These are phyloP conservation scores for Cunninghamia lanceolata DNA, from an alignment of 75 land plant species.

Conservation along the genomic window DNA sequence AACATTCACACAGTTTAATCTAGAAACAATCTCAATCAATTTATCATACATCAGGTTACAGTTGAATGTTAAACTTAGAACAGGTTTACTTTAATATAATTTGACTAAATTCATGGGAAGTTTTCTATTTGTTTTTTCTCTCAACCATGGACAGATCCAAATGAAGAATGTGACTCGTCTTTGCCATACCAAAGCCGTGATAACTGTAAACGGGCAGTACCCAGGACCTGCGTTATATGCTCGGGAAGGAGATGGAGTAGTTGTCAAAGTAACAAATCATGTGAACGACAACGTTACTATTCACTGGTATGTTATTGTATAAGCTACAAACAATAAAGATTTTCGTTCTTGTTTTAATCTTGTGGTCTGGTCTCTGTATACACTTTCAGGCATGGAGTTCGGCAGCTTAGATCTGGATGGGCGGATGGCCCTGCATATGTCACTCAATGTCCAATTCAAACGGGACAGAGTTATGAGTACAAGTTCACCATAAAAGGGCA, in stretches of 20 bases:
- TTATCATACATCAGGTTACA: no score
- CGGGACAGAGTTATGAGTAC: no score
- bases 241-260: conserved; percentile 5
- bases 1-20: no score
- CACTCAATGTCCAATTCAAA: no score
- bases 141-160: neutral
- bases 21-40: no score
- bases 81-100: neutral
- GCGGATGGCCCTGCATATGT: no score
- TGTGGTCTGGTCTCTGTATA: no score
- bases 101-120: neutral
- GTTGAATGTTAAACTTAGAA: neutral
- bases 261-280: conserved; percentile 6
- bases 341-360: no score
- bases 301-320: conserved; percentile 13
- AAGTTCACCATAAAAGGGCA: no score
- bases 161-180: conserved; percentile 1
- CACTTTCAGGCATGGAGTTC: no score
- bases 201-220: conserved; percentile 13
- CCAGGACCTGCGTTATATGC: conserved; percentile 11
- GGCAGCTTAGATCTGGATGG: no score
- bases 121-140: neutral
- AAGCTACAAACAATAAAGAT: neutral
- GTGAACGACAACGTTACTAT: conserved; percentile 3
- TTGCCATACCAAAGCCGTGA: neutral